Evolutionary conservation across 2,329 filamentous ascomycete genomes (phyloP).

Genomic region (Cercospora sp.): DNA sequence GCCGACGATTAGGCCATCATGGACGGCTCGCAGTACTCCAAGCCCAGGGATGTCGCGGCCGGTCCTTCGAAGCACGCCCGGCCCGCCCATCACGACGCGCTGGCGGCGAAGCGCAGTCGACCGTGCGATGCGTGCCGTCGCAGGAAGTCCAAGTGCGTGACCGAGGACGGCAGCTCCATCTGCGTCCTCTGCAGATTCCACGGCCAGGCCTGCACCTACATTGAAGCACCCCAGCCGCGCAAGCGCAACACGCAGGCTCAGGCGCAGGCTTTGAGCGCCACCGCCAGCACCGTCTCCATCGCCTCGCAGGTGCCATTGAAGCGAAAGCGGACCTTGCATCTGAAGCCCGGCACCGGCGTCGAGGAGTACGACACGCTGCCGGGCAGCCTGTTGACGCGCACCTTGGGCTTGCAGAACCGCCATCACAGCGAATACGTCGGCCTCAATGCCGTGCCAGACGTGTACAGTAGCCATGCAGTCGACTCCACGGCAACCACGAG

Average conservation of each 20-base stretch:
- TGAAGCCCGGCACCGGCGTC: conserved; percentile 45
- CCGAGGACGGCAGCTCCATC: conserved; percentile 27
- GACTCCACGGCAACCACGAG: conserved; percentile 3
- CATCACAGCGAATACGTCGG: conserved; percentile 35
- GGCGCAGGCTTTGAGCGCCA: conserved; percentile 6
- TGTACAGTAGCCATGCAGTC: conserved; percentile 18
- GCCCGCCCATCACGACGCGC: conserved; percentile 10
- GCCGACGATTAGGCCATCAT: neutral
- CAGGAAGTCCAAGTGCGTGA: conserved; percentile 32
- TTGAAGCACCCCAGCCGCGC: conserved; percentile 46
- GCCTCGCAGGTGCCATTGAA: conserved; percentile 15
- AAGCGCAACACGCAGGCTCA: conserved; percentile 19
- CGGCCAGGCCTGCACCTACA: conserved; percentile 72
- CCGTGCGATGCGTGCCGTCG: conserved; percentile 29
- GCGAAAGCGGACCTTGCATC: conserved; percentile 18
- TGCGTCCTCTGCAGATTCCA: conserved; percentile 48
- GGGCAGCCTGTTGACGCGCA: conserved; percentile 65
- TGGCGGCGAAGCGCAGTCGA: conserved; percentile 20
- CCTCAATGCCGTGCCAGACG: conserved; percentile 29
- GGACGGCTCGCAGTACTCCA: neutral
- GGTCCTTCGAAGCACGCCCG: conserved; percentile 15
- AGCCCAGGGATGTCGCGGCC: conserved; percentile 1
- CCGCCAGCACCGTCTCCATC: neutral
- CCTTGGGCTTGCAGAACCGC: conserved; percentile 44
- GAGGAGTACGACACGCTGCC: conserved; percentile 72